These are phyloP conservation scores for Ustilago vetiveriae DNA, from an alignment of 1,284 basidiomycete species.

Conservation along the genomic window DNA sequence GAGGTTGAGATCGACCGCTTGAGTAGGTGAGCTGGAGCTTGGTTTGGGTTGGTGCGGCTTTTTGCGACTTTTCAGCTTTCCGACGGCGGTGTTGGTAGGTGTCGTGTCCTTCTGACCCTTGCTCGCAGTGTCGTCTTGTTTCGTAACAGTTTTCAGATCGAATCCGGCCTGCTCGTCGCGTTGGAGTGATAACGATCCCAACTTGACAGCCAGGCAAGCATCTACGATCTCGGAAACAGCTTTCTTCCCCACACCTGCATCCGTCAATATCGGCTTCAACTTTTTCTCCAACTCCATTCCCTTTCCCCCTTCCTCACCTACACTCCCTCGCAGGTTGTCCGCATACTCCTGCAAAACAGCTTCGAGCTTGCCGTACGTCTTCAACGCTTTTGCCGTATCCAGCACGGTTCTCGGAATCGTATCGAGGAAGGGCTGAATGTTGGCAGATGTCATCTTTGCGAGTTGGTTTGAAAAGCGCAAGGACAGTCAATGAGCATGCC, in stretches of 20 bases:
- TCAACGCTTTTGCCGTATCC: slow-evolving; percentile 39
- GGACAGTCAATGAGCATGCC: too few species aligned
- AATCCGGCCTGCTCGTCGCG: too few species aligned
- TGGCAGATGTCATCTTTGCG: slow-evolving; percentile 1
- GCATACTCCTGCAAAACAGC: slow-evolving; percentile 25
- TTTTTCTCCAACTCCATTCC: slow-evolving; percentile 27
- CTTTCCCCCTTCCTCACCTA: background rate
- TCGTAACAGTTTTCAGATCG: too few species aligned
- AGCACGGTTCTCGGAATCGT: slow-evolving; percentile 61
- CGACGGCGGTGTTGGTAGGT: background rate
- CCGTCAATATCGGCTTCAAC: slow-evolving; percentile 45
- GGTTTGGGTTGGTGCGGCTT: too few species aligned
- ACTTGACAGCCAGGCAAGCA: slow-evolving; percentile 17
- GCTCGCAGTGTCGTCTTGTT: too few species aligned
- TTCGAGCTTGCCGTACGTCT: slow-evolving; percentile 49
- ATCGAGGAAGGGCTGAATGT: slow-evolving; percentile 26
- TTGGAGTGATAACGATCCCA: too few species aligned
- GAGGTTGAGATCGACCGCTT: slow-evolving; percentile 8
- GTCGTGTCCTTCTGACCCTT: too few species aligned
- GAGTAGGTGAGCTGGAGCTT: too few species aligned
- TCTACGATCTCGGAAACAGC: slow-evolving; percentile 34
- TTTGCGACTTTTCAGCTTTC: slow-evolving; percentile 3
- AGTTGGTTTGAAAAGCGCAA: too few species aligned
- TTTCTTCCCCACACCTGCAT: slow-evolving; percentile 53
- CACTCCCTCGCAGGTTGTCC: background rate